A percentile compares a stretch with the other conserved stretches of the same genome.
Conservation (phyloP, 306 rosid genomes). For the Glycyrrhiza uralensis region DNA sequence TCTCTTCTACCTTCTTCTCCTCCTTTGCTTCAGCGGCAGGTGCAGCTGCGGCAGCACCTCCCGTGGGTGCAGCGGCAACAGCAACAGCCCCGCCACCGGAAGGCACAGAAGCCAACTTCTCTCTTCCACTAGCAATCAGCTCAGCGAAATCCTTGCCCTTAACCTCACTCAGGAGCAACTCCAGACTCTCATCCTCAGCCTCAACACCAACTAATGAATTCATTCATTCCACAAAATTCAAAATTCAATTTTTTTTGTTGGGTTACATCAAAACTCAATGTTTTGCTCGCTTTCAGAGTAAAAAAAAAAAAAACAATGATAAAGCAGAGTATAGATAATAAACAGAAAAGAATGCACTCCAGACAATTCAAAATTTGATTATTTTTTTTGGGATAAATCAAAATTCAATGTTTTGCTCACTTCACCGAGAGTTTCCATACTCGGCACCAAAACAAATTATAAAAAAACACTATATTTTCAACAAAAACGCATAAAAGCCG, state of each 20-base stretch:
- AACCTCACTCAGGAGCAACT: conserved; percentile 49
- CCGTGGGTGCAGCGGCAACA: conserved; percentile 35
- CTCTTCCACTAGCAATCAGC: conserved; percentile 64
- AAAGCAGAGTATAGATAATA: not conserved
- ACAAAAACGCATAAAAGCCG: not conserved
- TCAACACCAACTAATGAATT: conserved; percentile 51
- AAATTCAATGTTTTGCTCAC: not conserved
- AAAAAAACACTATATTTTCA: not conserved
- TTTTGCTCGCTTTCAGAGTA: not conserved
- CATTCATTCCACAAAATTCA: not conserved
- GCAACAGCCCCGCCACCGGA: conserved; percentile 48
- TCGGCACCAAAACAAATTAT: not conserved
- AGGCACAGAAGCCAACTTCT: conserved; percentile 57
- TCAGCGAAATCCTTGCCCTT: conserved; percentile 59
- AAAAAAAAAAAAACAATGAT: no score
- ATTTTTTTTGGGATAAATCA: not conserved
- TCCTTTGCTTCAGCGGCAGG: conserved; percentile 56
- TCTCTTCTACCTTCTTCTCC: conserved; percentile 73
- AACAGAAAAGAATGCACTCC: not conserved
- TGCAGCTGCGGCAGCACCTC: conserved; percentile 39
- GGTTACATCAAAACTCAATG: not conserved
- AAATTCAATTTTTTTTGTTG: not conserved
- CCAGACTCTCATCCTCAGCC: conserved; percentile 43
- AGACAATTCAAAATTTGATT: not conserved
- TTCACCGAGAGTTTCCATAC: not conserved